Percentiles rank a stretch among this genome's conserved stretches.
Conservation (phyloP, 2,329 filamentous ascomycete genomes). For the Hypoxylon rubiginosum region DNA sequence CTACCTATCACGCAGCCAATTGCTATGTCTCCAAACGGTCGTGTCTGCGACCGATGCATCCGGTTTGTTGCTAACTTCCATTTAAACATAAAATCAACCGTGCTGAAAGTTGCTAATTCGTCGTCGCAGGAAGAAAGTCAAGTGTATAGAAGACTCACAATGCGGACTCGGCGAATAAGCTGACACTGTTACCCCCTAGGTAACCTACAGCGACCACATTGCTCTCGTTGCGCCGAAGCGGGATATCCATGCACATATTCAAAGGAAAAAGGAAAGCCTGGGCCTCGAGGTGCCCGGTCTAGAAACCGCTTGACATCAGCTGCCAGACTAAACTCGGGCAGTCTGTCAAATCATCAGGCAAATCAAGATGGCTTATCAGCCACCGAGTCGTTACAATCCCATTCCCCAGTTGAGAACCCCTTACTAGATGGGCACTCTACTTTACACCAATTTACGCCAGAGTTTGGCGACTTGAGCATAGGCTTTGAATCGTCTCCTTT, state of each 20-base stretch:
- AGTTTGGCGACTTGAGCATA: constrained; percentile 18
- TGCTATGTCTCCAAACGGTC: constrained; percentile 30
- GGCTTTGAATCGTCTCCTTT: constrained; percentile 26
- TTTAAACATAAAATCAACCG: neutral
- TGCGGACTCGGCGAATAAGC: neutral
- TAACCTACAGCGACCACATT: constrained; percentile 50
- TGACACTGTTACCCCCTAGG: constrained; percentile 42
- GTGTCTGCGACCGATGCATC: constrained; percentile 50
- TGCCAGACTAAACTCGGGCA: neutral
- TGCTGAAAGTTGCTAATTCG: constrained; percentile 24
- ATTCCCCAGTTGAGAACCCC: neutral
- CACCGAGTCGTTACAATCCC: neutral
- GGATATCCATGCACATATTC: constrained; percentile 50
- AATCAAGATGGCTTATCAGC: neutral
- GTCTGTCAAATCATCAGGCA: neutral
- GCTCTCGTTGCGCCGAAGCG: constrained; percentile 53
- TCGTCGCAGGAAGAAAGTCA: constrained; percentile 46
- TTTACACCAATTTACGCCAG: constrained; percentile 7
- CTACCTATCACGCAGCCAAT: neutral
- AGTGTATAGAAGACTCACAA: constrained; percentile 37
- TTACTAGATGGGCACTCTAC: neutral
- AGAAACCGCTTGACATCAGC: constrained; percentile 18
- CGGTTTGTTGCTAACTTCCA: constrained; percentile 35
- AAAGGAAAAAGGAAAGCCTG: constrained; percentile 49
- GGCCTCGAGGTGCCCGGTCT: constrained; percentile 46